These are phyloP conservation scores for Gossypium gossypioides DNA, from an alignment of 441 rosid genomes.

Conservation along the genomic window DNA sequence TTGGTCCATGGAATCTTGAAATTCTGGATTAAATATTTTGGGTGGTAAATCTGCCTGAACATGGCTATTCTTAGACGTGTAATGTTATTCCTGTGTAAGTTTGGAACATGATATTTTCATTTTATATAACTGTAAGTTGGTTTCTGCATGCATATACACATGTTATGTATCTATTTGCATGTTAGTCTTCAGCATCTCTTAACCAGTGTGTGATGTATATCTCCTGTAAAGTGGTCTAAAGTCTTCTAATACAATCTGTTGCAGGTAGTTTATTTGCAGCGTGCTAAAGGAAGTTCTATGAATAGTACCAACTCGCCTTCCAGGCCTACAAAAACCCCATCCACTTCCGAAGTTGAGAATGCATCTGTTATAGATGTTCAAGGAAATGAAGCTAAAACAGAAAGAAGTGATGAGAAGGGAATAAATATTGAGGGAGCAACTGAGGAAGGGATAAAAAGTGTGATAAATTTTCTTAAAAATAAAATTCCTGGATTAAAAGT, in stretches of 20 bases:
- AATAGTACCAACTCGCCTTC: constrained; percentile 27
- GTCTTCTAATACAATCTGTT: constrained; percentile 7
- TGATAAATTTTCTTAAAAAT: constrained; percentile 79
- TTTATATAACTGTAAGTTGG: neutral
- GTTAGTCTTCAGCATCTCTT: neutral
- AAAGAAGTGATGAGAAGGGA: constrained; percentile 54
- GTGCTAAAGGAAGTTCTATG: constrained; percentile 40
- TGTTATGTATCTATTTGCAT: no score
- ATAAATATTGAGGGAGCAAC: constrained; percentile 63
- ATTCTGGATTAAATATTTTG: neutral
- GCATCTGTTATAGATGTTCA: constrained; percentile 41
- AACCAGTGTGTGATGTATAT: neutral
- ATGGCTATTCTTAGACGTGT: neutral
- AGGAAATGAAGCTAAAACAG: constrained; percentile 51
- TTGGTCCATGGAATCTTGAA: no score
- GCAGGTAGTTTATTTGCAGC: constrained; percentile 77
- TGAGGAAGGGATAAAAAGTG: constrained; percentile 85
- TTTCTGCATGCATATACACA: neutral
- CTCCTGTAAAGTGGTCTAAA: neutral
- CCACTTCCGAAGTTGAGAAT: constrained; percentile 39
- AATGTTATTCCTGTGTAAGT: neutral
- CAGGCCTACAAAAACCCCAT: constrained; percentile 34
- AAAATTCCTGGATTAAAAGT: constrained; percentile 86
- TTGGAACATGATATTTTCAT: neutral
- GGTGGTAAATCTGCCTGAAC: neutral